A percentile compares a stretch with the other conserved stretches of the same genome.
These are phyloP conservation scores for Spergularia azorica DNA, from an alignment of 179 eudicot genomes.

Conservation along the genomic window DNA sequence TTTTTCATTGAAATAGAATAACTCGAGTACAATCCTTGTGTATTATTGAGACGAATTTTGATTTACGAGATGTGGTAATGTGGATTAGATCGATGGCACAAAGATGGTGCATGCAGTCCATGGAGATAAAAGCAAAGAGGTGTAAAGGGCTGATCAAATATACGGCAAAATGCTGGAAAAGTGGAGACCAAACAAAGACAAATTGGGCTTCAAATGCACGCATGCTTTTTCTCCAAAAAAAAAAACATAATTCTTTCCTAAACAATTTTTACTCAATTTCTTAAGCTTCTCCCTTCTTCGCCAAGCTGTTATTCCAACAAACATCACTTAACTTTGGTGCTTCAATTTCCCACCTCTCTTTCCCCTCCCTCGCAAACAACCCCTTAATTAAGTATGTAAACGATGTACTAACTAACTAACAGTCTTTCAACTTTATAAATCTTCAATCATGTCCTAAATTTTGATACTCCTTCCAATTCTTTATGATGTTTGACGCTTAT, in stretches of 20 bases:
- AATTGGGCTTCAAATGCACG: constrained; percentile 37
- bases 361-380: constrained; percentile 17
- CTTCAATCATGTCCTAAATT: too few species aligned
- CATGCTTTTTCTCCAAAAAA: constrained; percentile 21
- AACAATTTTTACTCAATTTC: neutral
- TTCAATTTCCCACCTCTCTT: constrained; percentile 35
- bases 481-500: too few species aligned
- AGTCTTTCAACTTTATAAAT: too few species aligned
- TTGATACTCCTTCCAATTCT: too few species aligned
- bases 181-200: constrained; percentile 39
- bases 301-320: constrained; percentile 34
- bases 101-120: neutral
- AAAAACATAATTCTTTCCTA: neutral
- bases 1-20: too few species aligned
- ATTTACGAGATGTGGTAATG: too few species aligned
- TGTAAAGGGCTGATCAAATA: neutral
- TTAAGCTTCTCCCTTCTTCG: neutral
- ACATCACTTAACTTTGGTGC: constrained; percentile 21
- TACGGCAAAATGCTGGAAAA: constrained; percentile 38
- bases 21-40: too few species aligned
- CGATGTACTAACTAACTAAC: too few species aligned
- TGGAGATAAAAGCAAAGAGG: neutral
- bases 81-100: too few species aligned
- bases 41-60: too few species aligned
- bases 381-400: constrained; percentile 1